Evolutionary conservation across 352 stramenopile genomes (phyloP).

Genomic region (Pythium diclinum): DNA sequence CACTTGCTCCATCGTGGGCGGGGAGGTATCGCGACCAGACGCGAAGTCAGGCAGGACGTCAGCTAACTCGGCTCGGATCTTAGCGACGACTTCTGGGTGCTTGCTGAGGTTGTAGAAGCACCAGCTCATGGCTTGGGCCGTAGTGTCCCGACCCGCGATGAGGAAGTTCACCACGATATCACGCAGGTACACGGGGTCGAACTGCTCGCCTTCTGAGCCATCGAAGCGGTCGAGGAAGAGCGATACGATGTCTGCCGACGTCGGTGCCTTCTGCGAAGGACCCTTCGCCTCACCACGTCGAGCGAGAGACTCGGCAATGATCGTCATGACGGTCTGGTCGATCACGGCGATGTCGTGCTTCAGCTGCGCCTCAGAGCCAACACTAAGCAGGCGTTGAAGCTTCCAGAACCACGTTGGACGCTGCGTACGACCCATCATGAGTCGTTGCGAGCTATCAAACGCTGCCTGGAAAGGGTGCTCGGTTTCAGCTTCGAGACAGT

Average conservation of each 20-base stretch:
- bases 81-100: slow-evolving; percentile 49
- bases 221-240: slow-evolving; percentile 17
- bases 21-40: background rate
- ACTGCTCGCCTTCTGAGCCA: background rate
- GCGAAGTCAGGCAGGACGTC: slow-evolving; percentile 21
- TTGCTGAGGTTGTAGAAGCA: slow-evolving; percentile 70
- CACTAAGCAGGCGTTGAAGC: slow-evolving; percentile 35
- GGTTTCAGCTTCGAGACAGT: slow-evolving; percentile 4
- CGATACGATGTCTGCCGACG: slow-evolving; percentile 14
- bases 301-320: slow-evolving; percentile 33
- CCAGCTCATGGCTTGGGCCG: slow-evolving; percentile 62
- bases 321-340: slow-evolving; percentile 32
- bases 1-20: slow-evolving; percentile 44
- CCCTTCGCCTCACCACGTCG: background rate
- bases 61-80: slow-evolving; percentile 45
- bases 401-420: slow-evolving; percentile 41
- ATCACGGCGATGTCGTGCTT: slow-evolving; percentile 30
- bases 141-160: slow-evolving; percentile 71
- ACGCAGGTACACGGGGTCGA: slow-evolving; percentile 35
- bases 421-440: slow-evolving; percentile 37
- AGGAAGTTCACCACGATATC: slow-evolving; percentile 82
- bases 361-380: slow-evolving; percentile 39
- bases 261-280: background rate
- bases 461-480: slow-evolving; percentile 19
- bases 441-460: slow-evolving; percentile 30